Conservation (phyloP, 768 basidiomycete genomes). For the Boletus subcaerulescens region DNA sequence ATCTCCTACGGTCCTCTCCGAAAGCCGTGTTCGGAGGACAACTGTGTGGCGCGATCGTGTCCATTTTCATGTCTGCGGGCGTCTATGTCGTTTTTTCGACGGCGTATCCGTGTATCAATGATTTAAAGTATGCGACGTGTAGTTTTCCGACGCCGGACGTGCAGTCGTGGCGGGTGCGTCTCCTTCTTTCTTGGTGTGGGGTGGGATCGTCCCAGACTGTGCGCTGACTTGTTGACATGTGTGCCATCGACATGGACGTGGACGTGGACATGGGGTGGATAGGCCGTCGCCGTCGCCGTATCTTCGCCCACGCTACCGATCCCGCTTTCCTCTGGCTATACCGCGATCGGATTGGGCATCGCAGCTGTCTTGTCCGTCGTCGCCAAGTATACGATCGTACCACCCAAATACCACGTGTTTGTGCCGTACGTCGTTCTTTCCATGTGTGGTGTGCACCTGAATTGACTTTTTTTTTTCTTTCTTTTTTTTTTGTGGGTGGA, state of each 20-base stretch:
- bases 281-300: slow-evolving; percentile 18
- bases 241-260: no score
- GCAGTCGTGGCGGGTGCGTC: slow-evolving; percentile 23
- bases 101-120: slow-evolving; percentile 56
- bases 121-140: slow-evolving; percentile 1
- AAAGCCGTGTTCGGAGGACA: slow-evolving; percentile 62
- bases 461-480: no score
- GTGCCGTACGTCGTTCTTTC: slow-evolving; percentile 16
- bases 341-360: slow-evolving; percentile 53
- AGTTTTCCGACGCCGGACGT: slow-evolving; percentile 25
- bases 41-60: slow-evolving; percentile 54
- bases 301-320: slow-evolving; percentile 34
- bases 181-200: no score
- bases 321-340: slow-evolving; percentile 45
- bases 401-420: slow-evolving; percentile 20
- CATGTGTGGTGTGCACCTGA: no score
- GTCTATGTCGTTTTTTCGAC: slow-evolving; percentile 62
- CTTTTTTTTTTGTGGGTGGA: not conserved
- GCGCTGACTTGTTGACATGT: no score
- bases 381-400: slow-evolving; percentile 33
- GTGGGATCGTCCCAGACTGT: no score
- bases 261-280: no score
- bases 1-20: slow-evolving; percentile 63
- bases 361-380: slow-evolving; percentile 43
- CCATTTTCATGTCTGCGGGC: slow-evolving; percentile 57